Base-by-base conservation (phyloP, 148 eudicot species). In the Diospyros kaki region DNA sequence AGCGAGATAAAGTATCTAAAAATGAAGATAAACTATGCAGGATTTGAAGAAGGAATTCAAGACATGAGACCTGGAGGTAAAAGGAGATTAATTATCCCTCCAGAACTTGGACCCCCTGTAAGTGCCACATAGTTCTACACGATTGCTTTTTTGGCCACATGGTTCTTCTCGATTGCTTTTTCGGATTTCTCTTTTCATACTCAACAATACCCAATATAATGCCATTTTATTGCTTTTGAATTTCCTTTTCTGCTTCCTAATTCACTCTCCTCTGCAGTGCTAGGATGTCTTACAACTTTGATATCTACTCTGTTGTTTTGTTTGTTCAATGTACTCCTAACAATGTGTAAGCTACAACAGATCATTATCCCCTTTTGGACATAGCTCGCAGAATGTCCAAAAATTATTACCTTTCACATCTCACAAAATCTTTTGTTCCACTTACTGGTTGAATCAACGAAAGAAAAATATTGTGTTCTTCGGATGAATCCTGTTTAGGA, bases 21-120 rank as follows among this genome's bases (percentile, higher is more conserved):
- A 64, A 52, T 14, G 15, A 53, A 59, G 66, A 73, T 58, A 73
- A 62, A 53, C 65, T 43, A 45, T 60, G 72, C 87, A 94, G 98
- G 98, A 10, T 94, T 94, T 71, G 98, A 94, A 82, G 91, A 94
- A 84, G 98, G 98, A 75, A 82, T 94, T 48, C 75, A 77, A 71
- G 97, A 94, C 92, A 94, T 94, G 98, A 94, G 64, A 88, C 98
- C 98, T 3, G 98, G 98, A 28, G 98, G 98, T 45, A 94, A 83
- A 82, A 88, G 98, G 81, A 94, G 98, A 79, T 89, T 94, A 28
- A 94, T 94, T 66, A 84, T 94, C 71, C 98, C 98, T 73, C 98
- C 98, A 28, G 98, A 94, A 72, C 97, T 94, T 58, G 98, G 98
- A 75, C 98, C 98, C 6, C 98, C 97, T 2, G 98, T 94, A 73